These are phyloP conservation scores for Euphorbia tirucalli DNA, from an alignment of 345 rosid species.

Conservation along the genomic window DNA sequence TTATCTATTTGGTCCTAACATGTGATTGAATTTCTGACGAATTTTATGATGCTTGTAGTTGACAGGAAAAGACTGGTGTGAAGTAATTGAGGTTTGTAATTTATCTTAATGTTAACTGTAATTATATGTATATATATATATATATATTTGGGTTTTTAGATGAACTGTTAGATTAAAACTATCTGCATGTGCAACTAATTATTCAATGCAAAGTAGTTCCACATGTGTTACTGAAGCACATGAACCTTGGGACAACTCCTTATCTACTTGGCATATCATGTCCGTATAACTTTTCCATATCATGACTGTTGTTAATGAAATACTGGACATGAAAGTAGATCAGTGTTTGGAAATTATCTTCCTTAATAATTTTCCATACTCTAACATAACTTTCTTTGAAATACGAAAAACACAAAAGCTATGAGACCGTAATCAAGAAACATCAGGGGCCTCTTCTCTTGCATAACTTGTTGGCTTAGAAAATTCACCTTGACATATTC, in stretches of 20 bases:
- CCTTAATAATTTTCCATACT: too few relatives aligned
- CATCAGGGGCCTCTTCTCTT: too few relatives aligned
- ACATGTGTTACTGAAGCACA: slow-evolving; percentile 6
- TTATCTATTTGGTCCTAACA: neutral
- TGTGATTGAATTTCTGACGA: slow-evolving; percentile 28
- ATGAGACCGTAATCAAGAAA: neutral
- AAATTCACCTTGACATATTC: too few relatives aligned
- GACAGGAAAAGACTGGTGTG: slow-evolving; percentile 68
- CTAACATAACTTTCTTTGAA: neutral
- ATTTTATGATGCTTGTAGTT: slow-evolving; percentile 47
- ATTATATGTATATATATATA: neutral
- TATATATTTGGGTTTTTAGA: neutral
- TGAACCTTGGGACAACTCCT: slow-evolving; percentile 15
- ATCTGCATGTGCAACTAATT: slow-evolving; percentile 4
- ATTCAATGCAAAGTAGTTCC: neutral
- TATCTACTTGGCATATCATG: slow-evolving; percentile 26
- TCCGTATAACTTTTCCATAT: slow-evolving; percentile 21
- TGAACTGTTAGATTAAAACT: slow-evolving; percentile 2
- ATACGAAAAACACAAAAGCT: neutral
- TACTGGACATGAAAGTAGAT: slow-evolving; percentile 20
- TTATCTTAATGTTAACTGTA: slow-evolving; percentile 6
- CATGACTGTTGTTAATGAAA: slow-evolving; percentile 25
- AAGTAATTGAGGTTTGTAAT: slow-evolving; percentile 69
- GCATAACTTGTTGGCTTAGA: too few relatives aligned
- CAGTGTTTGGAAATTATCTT: too few relatives aligned